Conservation (phyloP, 768 basidiomycete species). For the Calvatia gigantea region DNA sequence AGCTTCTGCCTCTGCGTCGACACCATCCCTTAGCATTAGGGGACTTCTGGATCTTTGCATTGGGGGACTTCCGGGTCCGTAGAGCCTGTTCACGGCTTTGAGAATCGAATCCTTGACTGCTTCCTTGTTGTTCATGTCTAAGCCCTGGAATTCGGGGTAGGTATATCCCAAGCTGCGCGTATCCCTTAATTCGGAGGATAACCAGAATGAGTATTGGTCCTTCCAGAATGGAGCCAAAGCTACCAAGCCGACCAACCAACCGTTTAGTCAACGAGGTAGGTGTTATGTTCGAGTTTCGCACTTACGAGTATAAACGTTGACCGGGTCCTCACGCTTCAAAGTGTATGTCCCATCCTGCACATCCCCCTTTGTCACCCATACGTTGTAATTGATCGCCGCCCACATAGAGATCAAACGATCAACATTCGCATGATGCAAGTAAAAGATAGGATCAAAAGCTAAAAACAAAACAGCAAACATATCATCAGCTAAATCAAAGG, state of each 20-base stretch:
- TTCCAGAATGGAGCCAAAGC: conserved; percentile 44
- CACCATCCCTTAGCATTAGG: neutral
- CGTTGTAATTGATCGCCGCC: conserved; percentile 36
- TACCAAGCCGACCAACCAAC: conserved; percentile 15
- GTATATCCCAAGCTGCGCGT: conserved; percentile 32
- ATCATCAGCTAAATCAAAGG: neutral
- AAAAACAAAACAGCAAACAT: neutral
- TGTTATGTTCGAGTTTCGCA: neutral
- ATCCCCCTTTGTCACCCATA: conserved; percentile 29
- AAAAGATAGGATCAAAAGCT: conserved; percentile 48
- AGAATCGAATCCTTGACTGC: conserved; percentile 24
- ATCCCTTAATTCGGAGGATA: conserved; percentile 23
- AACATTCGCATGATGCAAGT: conserved; percentile 42
- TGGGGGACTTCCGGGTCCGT: conserved; percentile 12
- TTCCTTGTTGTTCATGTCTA: conserved; percentile 19
- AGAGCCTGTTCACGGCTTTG: conserved; percentile 26
- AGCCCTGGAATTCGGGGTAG: conserved; percentile 41
- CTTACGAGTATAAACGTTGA: conserved; percentile 26
- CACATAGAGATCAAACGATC: conserved; percentile 45
- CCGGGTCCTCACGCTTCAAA: conserved; percentile 16
- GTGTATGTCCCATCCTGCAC: conserved; percentile 29
- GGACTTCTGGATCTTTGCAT: neutral
- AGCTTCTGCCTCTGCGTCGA: too few relatives aligned
- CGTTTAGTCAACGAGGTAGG: too few relatives aligned
- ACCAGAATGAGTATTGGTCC: conserved; percentile 31